These are phyloP conservation scores for Cyberlindnera japonica DNA, from an alignment of 805 yeast species.

Conservation along the genomic window DNA sequence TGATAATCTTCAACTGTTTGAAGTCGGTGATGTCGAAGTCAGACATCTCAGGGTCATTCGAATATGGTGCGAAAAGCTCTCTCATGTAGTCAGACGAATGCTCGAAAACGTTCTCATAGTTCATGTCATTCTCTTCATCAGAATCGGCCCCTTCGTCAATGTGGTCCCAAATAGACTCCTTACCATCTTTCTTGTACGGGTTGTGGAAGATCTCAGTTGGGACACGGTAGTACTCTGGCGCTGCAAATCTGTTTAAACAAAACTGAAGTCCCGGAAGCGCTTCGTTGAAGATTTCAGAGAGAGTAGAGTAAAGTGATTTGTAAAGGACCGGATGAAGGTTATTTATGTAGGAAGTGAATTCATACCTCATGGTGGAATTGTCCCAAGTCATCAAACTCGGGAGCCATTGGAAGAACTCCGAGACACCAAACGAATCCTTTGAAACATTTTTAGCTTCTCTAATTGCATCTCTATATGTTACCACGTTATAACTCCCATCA, in stretches of 20 bases:
- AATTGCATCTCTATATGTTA: slow-evolving; percentile 1
- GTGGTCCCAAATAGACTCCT: not conserved
- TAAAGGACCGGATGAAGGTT: slow-evolving; percentile 6
- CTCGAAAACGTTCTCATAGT: slow-evolving; percentile 1
- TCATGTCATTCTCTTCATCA: not conserved
- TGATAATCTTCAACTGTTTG: slow-evolving; percentile 6
- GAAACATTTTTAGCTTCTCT: not conserved
- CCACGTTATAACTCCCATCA: not conserved
- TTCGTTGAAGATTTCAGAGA: slow-evolving; percentile 4
- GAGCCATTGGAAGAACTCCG: slow-evolving; percentile 6
- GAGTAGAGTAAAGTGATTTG: slow-evolving; percentile 1
- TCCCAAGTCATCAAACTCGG: slow-evolving; percentile 2
- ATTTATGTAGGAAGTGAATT: slow-evolving; percentile 10
- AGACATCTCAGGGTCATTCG: slow-evolving; percentile 1
- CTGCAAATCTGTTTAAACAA: slow-evolving; percentile 2
- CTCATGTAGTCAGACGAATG: slow-evolving; percentile 2
- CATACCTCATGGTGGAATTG: not conserved
- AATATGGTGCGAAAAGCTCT: slow-evolving; percentile 1
- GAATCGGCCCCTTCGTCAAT: not conserved
- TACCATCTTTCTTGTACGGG: not conserved
- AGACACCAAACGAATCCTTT: not conserved
- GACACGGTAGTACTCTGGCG: slow-evolving; percentile 7
- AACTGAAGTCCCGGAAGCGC: slow-evolving; percentile 6
- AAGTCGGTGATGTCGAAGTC: slow-evolving; percentile 5
- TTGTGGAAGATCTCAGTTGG: slow-evolving; percentile 1